Evolutionary conservation across 805 yeast species (phyloP), one percentile per base, ranked within the genome.

Genomic region (Candida nonsorbophila): DNA sequence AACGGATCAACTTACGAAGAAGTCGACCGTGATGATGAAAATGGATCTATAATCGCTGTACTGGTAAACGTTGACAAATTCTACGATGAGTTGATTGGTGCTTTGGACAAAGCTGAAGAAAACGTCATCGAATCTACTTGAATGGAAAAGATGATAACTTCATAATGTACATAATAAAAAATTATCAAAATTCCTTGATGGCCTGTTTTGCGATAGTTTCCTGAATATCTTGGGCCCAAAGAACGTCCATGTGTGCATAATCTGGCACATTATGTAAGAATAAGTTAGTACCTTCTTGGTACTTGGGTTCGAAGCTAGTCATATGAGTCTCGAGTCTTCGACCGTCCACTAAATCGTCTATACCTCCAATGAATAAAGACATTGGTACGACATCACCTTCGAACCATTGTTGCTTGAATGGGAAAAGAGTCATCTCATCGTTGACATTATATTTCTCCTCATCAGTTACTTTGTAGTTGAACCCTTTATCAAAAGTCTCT

Each of bases 161-260:
- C 8, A 24, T 13, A 11, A 24, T 7, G 26, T 24, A 14, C 11
- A 11, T 24, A 6, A 6, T 7, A 11, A 24, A 24, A 7, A 24
- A 13, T 12, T 7, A 21, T 22, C 20, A 10, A 18, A 22, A 13
- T 22, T 22, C 13, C 24, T 9, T 9, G 24, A 22, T 10, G 24
- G 57, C 45, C 7, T 39, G 47, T 28, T 53, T 55, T 1, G 94
- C 95, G 13, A 90, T 72, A 24, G 66, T 69, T 4, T 74, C 76
- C 16, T 74, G 64, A 2, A 79, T 78, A 47, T 84, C 88, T 45
- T 72, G 77, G 0, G 97, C 90, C 98, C 98, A 90, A 9, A 88
- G 62, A 1, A 87, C 95, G 55, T 90, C 98, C 29, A 90, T 58
- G 54, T 90, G 98, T 11, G 87, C 76, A 51, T 90, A 90, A 7